phyloP scores from a whole-genome alignment of 106 monocot species.

The Platanthera zijinensis region DNA sequence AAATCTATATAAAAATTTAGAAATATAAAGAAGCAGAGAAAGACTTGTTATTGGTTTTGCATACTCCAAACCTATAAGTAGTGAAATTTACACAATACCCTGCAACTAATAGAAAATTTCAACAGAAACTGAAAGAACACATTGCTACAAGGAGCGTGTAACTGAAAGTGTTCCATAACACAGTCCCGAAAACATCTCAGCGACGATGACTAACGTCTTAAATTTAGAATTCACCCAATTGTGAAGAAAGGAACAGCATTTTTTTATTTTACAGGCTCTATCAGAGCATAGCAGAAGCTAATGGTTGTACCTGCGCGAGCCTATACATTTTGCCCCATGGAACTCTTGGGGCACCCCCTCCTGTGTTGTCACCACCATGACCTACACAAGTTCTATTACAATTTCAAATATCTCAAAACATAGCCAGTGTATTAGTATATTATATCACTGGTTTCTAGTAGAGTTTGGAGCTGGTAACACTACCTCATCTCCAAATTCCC shows the following conservation, averaged over 20 bases:
- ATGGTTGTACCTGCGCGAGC: conserved; percentile 73
- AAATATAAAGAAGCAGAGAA: too few species aligned
- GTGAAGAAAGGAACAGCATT: too few species aligned
- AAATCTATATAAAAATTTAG: too few species aligned
- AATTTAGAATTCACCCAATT: neutral
- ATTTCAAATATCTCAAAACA: conserved; percentile 3
- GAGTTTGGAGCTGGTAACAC: neutral
- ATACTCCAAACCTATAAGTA: too few species aligned
- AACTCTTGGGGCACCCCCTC: conserved; percentile 90
- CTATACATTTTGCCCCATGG: conserved; percentile 86
- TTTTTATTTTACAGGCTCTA: too few species aligned
- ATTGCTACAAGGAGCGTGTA: too few species aligned
- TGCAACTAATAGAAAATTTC: too few species aligned
- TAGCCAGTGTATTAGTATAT: neutral
- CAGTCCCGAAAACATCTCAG: neutral
- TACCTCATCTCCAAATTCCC: conserved; percentile 98
- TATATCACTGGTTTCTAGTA: neutral
- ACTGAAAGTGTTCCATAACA: too few species aligned
- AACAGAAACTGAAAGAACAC: too few species aligned
- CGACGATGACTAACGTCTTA: neutral
- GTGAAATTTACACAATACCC: too few species aligned
- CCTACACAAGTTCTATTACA: conserved; percentile 23
- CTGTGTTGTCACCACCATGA: conserved; percentile 86
- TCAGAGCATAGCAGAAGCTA: too few species aligned
- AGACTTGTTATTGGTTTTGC: too few species aligned